Evolutionary conservation across 495 filamentous ascomycete species (phyloP).

Genomic region (Hyaloscypha variabilis): DNA sequence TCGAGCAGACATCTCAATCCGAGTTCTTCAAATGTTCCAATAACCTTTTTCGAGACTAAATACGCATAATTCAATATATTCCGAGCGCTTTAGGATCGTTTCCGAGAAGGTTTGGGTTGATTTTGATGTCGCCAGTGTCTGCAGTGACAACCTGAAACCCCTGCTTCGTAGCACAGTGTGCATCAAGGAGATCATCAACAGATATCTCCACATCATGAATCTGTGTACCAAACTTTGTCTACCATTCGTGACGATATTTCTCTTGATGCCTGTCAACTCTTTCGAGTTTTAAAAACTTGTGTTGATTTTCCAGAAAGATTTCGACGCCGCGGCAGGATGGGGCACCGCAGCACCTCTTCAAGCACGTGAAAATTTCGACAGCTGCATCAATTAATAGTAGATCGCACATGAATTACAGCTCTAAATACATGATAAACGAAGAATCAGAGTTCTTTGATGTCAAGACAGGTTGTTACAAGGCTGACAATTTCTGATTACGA

Average conservation of each 20-base stretch:
- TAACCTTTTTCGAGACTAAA: too few species aligned
- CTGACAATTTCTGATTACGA: neutral
- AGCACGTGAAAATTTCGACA: neutral
- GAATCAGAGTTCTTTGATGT: neutral
- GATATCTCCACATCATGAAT: neutral
- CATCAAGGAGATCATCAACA: neutral
- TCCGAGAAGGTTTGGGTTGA: neutral
- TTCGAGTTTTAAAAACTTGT: neutral
- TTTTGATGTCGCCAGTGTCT: neutral
- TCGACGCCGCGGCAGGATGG: neutral
- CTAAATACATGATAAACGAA: neutral
- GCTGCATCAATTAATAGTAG: neutral
- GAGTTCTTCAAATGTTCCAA: too few species aligned
- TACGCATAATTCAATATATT: neutral
- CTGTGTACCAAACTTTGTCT: neutral
- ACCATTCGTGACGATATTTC: neutral
- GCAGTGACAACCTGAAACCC: neutral
- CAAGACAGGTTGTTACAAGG: neutral
- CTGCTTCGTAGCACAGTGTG: neutral
- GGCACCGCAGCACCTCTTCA: neutral
- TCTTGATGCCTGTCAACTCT: neutral
- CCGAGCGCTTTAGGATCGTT: neutral
- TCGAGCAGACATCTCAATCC: too few species aligned
- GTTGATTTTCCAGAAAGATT: neutral
- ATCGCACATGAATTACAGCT: neutral